Conservation (phyloP, 768 basidiomycete genomes). For the Phlebiopsis flavidoalba region DNA sequence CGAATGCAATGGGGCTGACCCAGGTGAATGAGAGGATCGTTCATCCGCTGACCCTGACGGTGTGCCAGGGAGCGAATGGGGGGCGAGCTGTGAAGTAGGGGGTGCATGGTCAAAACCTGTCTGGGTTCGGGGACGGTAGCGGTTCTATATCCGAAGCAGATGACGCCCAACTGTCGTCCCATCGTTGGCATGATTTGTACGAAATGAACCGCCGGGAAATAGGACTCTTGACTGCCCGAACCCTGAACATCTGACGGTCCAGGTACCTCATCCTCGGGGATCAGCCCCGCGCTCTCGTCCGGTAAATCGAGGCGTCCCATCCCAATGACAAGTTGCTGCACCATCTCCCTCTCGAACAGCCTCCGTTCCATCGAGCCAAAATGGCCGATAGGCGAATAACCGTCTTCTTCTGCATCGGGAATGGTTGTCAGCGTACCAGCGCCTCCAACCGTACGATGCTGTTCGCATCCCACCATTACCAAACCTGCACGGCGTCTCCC, state of each 20-base stretch:
- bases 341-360: slow-evolving; percentile 74
- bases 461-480: background rate
- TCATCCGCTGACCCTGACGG: background rate
- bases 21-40: slow-evolving; percentile 8
- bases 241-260: slow-evolving; percentile 4
- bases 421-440: too few relatives aligned
- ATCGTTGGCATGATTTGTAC: background rate
- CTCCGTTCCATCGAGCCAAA: slow-evolving; percentile 53
- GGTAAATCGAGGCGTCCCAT: slow-evolving; percentile 64
- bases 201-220: slow-evolving; percentile 11
- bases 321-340: slow-evolving; percentile 85
- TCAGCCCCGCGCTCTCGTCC: slow-evolving; percentile 14
- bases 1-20: background rate
- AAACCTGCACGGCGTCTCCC: background rate
- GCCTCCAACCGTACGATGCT: slow-evolving; percentile 1
- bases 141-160: background rate
- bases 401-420: slow-evolving; percentile 20
- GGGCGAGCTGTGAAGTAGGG: slow-evolving; percentile 11
- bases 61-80: slow-evolving; percentile 9
- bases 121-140: slow-evolving; percentile 1
- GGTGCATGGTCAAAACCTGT: background rate
- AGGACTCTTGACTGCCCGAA: slow-evolving; percentile 1
- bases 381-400: slow-evolving; percentile 32
- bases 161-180: background rate
- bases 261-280: slow-evolving; percentile 9